Conservation (phyloP, 2,329 filamentous ascomycete genomes). For the Aspergillus japonicus region DNA sequence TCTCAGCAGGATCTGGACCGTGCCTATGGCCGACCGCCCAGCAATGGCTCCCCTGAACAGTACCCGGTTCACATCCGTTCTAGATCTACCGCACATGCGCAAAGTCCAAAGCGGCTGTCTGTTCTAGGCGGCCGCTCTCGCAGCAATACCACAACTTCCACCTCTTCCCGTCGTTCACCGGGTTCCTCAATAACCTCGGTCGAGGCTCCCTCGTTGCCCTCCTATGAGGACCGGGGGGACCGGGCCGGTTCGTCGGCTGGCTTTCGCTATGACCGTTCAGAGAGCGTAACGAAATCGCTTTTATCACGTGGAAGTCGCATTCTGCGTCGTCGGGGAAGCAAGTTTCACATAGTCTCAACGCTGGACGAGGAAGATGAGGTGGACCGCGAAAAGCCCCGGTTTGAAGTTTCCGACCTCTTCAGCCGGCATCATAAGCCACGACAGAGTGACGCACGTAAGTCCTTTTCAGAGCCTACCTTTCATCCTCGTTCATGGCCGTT, state of each 20-base stretch:
- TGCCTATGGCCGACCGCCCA: constrained; percentile 33
- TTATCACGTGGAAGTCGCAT: constrained; percentile 48
- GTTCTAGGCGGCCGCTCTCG: constrained; percentile 42
- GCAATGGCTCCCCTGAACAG: constrained; percentile 31
- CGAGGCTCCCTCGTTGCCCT: constrained; percentile 31
- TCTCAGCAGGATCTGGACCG: constrained; percentile 27
- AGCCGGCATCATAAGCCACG: constrained; percentile 33
- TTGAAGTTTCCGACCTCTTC: constrained; percentile 35
- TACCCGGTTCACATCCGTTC: constrained; percentile 36
- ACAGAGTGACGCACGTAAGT: constrained; percentile 39
- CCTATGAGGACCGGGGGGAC: constrained; percentile 38
- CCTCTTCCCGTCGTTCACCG: constrained; percentile 48
- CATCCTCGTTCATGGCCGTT: not conserved
- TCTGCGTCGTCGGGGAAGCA: constrained; percentile 48
- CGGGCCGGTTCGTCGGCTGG: constrained; percentile 29
- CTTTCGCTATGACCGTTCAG: constrained; percentile 33
- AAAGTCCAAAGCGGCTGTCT: constrained; percentile 41
- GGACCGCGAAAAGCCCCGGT: constrained; percentile 31
- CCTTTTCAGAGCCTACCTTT: not conserved
- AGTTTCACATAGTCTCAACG: constrained; percentile 44
- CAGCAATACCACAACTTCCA: constrained; percentile 52
- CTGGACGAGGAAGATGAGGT: constrained; percentile 43
- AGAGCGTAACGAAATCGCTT: constrained; percentile 41
- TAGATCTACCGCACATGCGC: constrained; percentile 34
- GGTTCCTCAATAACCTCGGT: constrained; percentile 43